Evolutionary conservation across 495 filamentous ascomycete species (phyloP).

Genomic region (Xylaria cubensis): DNA sequence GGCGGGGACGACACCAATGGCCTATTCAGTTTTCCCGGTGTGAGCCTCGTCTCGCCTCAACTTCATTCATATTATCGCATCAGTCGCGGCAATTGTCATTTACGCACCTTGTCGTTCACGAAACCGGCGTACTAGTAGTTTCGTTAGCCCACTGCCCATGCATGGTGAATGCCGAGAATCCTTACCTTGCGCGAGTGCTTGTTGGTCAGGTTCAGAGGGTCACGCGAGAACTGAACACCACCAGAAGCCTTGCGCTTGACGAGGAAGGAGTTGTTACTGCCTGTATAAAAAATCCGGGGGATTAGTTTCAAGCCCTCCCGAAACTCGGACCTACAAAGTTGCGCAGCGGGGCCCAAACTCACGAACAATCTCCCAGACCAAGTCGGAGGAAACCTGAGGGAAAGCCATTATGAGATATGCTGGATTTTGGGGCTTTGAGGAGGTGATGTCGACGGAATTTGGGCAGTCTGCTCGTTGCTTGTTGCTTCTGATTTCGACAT

Average conservation of each 20-base stretch:
- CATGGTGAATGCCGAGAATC: neutral
- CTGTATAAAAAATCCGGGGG: constrained; percentile 51
- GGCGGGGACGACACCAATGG: constrained; percentile 73
- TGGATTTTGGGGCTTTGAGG: constrained; percentile 33
- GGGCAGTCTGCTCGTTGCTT: constrained; percentile 42
- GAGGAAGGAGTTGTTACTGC: constrained; percentile 81
- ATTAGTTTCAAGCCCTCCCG: constrained; percentile 13
- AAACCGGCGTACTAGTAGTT: constrained; percentile 78
- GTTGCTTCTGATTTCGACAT: constrained; percentile 41
- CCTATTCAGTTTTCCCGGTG: constrained; percentile 57
- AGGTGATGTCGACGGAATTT: constrained; percentile 39
- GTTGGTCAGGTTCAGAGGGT: constrained; percentile 91
- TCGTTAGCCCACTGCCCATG: constrained; percentile 40
- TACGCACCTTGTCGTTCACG: constrained; percentile 87
- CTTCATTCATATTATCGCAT: constrained; percentile 21
- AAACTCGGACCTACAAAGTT: neutral
- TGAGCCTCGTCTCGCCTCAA: constrained; percentile 30
- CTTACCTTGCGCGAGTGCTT: constrained; percentile 88
- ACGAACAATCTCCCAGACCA: constrained; percentile 93
- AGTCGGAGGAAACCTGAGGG: constrained; percentile 76
- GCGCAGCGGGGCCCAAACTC: constrained; percentile 47
- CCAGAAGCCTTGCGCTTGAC: constrained; percentile 82
- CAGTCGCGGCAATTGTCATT: constrained; percentile 13
- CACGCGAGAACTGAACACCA: constrained; percentile 86
- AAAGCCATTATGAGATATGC: constrained; percentile 54